These are phyloP conservation scores for Fusarium nanum DNA, from an alignment of 2,329 filamentous ascomycete genomes.

Conservation along the genomic window DNA sequence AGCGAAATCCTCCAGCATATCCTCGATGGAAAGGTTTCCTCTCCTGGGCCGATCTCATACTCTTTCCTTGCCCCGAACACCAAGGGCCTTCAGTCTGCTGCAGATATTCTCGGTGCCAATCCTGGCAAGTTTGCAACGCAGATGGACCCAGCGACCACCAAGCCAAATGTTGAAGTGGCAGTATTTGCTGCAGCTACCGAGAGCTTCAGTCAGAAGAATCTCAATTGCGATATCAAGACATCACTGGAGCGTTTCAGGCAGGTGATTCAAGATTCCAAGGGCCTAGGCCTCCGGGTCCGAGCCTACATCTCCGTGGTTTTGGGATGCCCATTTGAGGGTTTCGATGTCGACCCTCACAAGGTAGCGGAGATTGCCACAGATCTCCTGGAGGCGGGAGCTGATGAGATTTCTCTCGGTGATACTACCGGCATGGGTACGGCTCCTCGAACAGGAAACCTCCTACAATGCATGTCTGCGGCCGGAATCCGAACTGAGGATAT, in stretches of 20 bases:
- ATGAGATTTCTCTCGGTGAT: conserved; percentile 90
- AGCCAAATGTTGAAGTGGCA: conserved; percentile 74
- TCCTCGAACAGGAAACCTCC: conserved; percentile 72
- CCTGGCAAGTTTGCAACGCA: conserved; percentile 63
- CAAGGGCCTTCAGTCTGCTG: conserved; percentile 76
- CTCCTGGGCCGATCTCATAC: conserved; percentile 72
- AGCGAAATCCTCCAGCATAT: conserved; percentile 78
- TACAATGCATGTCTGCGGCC: conserved; percentile 73
- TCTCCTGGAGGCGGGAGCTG: conserved; percentile 86
- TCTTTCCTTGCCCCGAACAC: conserved; percentile 84
- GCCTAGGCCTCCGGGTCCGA: conserved; percentile 73
- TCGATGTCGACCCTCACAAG: conserved; percentile 70
- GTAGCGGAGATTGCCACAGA: conserved; percentile 75
- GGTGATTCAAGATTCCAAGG: conserved; percentile 76
- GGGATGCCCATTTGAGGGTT: conserved; percentile 80
- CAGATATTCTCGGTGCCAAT: conserved; percentile 64
- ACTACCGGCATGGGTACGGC: conserved; percentile 91
- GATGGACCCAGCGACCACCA: conserved; percentile 55
- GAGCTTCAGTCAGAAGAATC: conserved; percentile 81
- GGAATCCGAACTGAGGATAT: conserved; percentile 77
- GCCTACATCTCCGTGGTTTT: conserved; percentile 86
- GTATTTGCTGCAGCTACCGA: conserved; percentile 88
- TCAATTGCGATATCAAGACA: conserved; percentile 82
- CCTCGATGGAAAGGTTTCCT: conserved; percentile 66
- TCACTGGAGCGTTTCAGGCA: conserved; percentile 77